Base-by-base conservation (phyloP, 75 land plant species). In the Pseudotsuga menziesii region DNA sequence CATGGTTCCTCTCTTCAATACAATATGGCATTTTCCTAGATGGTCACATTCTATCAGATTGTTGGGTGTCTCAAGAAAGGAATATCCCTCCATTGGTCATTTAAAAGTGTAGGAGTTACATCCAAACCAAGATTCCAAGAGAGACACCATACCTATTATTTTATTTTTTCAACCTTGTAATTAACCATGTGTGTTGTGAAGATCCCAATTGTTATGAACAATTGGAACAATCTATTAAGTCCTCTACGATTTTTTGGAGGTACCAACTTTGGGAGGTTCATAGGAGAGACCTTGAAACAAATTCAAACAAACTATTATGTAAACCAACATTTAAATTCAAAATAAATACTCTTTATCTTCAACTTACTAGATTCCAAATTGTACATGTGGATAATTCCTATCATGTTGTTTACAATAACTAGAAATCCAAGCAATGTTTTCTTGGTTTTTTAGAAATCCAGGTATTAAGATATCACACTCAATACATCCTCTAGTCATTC, bases 81-180 rank as follows among this genome's bases (percentile, higher is more conserved):
- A 84, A 84, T 48, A 88, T 35, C 0, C 90, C 92, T 1, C 94
- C 32, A 29, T 0, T 29, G 32, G 89, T 83, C 91, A 94, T 88
- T 88, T 16, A 94, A 16, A 2, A 84, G 4, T 23, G 94, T 91
- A 8, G 97, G 97, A 2, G 62, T 63, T 13, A 89, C 91, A 4
- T 92, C 97, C 15, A 89, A 73, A 25, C 92, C 94, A 1, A 94
- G 82, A 29, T 0, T 29, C 32, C 32, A 29, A 19, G 97, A 94
- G 29, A 92, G 89, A 27, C 94, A 80, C 97, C 97, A 94, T 9
- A 94, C 97, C 95, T 93, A 92, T 5, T 81, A 70, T 2, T 58
- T 22, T 4, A 89, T 71, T 75, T 88, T 88, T 27, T 80, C 70
- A 3, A 87, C 85, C 6, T 90, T 87, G 77, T 90, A 94, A 58